Evolutionary conservation across 176 grass and related monocot genomes (phyloP).

Genomic region (Themeda triandra): DNA sequence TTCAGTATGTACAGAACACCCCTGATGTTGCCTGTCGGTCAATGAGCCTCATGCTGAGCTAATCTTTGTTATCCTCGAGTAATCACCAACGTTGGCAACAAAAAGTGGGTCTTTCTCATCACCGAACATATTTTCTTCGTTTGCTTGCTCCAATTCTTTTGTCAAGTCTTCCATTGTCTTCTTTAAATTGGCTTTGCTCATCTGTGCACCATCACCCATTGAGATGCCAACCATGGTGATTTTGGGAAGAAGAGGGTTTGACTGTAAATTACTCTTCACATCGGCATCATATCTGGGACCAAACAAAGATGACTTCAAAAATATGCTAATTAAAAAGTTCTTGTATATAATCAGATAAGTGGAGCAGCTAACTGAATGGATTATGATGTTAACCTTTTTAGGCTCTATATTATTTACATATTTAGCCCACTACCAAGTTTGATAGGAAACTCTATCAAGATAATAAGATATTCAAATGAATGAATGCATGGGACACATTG

Average conservation of each 20-base stretch:
- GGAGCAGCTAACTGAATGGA: not conserved
- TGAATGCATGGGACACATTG: not conserved
- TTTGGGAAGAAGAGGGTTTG: conserved; percentile 79
- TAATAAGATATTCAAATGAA: not conserved
- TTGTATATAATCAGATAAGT: not conserved
- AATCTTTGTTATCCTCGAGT: conserved; percentile 69
- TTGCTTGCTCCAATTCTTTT: conserved; percentile 73
- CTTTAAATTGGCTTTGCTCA: conserved; percentile 74
- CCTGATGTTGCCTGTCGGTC: not conserved
- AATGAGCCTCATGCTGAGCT: conserved; percentile 35
- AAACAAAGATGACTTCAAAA: conserved; percentile 6
- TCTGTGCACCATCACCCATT: conserved; percentile 68
- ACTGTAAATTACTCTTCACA: conserved; percentile 27
- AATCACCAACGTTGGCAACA: conserved; percentile 91
- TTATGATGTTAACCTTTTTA: not conserved
- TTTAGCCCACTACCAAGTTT: not conserved
- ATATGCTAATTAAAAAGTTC: not conserved
- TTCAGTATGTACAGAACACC: not conserved
- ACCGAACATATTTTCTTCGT: conserved; percentile 36
- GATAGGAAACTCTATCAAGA: conserved; percentile 12
- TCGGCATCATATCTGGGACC: conserved; percentile 28
- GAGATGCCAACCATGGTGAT: conserved; percentile 95
- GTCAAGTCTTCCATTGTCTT: conserved; percentile 88
- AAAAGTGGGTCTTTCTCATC: conserved; percentile 87
- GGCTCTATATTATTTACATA: not conserved